A percentile compares a stretch with the other conserved stretches of the same genome.
Conservation (phyloP, 2,329 filamentous ascomycete species). For the Fusarium phyllophilum region DNA sequence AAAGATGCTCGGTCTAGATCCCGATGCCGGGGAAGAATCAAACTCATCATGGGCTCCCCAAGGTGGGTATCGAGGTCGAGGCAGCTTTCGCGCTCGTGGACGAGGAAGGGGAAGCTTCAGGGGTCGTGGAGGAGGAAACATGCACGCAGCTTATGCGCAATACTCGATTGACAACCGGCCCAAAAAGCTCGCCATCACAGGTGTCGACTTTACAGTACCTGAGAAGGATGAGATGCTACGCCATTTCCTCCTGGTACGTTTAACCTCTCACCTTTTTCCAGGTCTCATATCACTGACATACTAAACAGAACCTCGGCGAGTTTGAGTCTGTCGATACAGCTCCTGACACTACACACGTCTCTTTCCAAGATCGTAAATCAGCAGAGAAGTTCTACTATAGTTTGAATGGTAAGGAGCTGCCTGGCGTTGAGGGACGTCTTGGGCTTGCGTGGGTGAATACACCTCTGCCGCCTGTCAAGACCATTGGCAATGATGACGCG, state of each 20-base stretch:
- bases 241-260: constrained; percentile 74
- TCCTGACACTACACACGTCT: constrained; percentile 61
- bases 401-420: constrained; percentile 66
- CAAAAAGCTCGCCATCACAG: constrained; percentile 71
- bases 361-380: constrained; percentile 74
- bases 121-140: constrained; percentile 57
- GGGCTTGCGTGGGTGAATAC: constrained; percentile 71
- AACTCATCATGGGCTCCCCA: constrained; percentile 37
- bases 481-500: constrained; percentile 18
- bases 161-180: constrained; percentile 82
- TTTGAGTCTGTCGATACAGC: constrained; percentile 67
- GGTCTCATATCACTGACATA: neutral
- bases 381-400: constrained; percentile 76
- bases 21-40: constrained; percentile 59
- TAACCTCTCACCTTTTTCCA: neutral
- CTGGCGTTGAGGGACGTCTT: constrained; percentile 69
- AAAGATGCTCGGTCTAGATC: constrained; percentile 73
- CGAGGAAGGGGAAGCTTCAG: constrained; percentile 54
- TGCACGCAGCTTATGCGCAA: constrained; percentile 66
- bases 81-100: constrained; percentile 35
- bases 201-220: constrained; percentile 69
- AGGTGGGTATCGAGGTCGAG: constrained; percentile 48
- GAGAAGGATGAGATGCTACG: constrained; percentile 75
- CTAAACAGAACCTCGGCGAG: constrained; percentile 66
- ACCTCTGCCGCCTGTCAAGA: constrained; percentile 40